Base-by-base conservation (phyloP, 2,329 filamentous ascomycete genomes). In the Hypoxylon sp. region DNA sequence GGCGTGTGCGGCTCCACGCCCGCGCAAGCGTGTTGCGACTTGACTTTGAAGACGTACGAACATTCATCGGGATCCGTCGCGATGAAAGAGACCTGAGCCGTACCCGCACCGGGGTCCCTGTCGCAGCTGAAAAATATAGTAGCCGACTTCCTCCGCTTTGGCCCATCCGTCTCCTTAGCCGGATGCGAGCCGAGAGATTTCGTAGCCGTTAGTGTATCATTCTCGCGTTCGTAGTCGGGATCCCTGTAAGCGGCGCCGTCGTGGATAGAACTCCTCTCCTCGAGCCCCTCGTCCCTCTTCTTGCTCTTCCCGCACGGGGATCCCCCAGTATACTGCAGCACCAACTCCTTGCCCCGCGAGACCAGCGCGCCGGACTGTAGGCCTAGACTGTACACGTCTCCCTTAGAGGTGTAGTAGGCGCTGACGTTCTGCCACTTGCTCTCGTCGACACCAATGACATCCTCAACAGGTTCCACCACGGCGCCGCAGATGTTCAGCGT, bases 101-200 rank as follows among this genome's bases (percentile, higher is more conserved):
- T 84, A 3, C 87, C 87, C 29, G 84, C 85, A 1, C 90, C 83
- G 1, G 92, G 89, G 73, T 97, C 94, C 67, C 88, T 88, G 76
- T 97, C 94, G 83, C 96, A 99, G 70, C 96, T 90, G 77, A 98
- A 95, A 23, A 94, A 96, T 79, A 99, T 93, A 63, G 94, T 90
- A 11, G 94, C 91, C 1, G 93, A 96, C 77, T 95, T 96, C 70
- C 86, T 84, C 46, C 87, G 82, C 43, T 71, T 62, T 21, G 69
- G 65, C 23, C 77, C 71, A 8, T 72, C 71, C 16, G 71, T 70
- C 3, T 72, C 69, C 9, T 74, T 70, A 8, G 69, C 61, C 2
- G 71, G 46, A 21, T 74, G 73, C 1, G 70, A 57, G 2, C 71
- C 61, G 9, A 67, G 62, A 9, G 61, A 27, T 2, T 43, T 34